Evolutionary conservation across 768 basidiomycete genomes (phyloP).

Genomic region (Phlegmacium glaucopus): DNA sequence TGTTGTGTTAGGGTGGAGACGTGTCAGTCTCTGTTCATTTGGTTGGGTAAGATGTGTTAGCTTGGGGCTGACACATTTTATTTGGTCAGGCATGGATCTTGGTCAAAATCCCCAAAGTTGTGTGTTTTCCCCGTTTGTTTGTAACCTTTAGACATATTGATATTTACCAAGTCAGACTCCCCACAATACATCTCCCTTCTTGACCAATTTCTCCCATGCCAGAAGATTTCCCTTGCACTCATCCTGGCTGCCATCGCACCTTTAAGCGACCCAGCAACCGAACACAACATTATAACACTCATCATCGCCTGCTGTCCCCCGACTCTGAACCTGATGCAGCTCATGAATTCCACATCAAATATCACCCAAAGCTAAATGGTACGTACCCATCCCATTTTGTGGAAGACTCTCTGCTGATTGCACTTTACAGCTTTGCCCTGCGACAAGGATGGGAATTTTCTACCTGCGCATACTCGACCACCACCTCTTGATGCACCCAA

Average conservation of each 20-base stretch:
- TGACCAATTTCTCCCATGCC: neutral
- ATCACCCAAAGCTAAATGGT: slow-evolving; percentile 10
- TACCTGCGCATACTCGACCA: neutral
- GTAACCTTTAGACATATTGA: neutral
- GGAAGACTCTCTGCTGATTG: neutral
- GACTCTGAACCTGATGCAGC: slow-evolving; percentile 8
- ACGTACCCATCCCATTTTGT: neutral
- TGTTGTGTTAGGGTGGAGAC: too few species aligned
- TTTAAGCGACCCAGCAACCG: neutral
- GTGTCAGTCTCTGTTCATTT: too few species aligned
- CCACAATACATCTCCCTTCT: too few species aligned
- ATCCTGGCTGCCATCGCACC: slow-evolving; percentile 2
- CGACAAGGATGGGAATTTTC: neutral
- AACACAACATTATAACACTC: slow-evolving; percentile 6
- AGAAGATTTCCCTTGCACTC: neutral
- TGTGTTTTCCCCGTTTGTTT: neutral
- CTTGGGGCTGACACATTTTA: too few species aligned
- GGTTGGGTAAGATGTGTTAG: too few species aligned
- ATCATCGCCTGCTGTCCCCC: slow-evolving; percentile 4
- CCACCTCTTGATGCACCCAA: slow-evolving; percentile 13
- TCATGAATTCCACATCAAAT: neutral
- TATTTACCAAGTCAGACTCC: neutral
- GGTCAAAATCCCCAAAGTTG: too few species aligned
- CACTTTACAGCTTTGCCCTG: slow-evolving; percentile 2
- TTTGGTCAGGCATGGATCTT: too few species aligned